These are phyloP conservation scores for Suhomyces bribrorum DNA, from an alignment of 1,139 yeast species.

Conservation along the genomic window DNA sequence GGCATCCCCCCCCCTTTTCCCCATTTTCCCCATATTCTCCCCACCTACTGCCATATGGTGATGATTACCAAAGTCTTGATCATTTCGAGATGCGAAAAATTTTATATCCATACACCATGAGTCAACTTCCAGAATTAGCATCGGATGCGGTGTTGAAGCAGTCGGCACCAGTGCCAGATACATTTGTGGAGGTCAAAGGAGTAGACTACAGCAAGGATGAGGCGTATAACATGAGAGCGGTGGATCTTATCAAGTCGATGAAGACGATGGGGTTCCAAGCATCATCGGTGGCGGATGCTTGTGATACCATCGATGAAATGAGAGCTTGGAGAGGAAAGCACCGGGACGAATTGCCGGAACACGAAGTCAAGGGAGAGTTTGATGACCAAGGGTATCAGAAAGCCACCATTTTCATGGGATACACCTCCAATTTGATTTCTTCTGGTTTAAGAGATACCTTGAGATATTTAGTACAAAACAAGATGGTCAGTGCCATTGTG, in stretches of 20 bases:
- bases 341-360: conserved; percentile 62
- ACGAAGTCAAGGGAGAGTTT: conserved; percentile 69
- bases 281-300: conserved; percentile 77
- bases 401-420: conserved; percentile 91
- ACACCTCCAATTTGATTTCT: conserved; percentile 93
- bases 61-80: no score
- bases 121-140: conserved; percentile 58
- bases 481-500: conserved; percentile 92
- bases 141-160: conserved; percentile 87
- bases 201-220: conserved; percentile 79
- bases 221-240: conserved; percentile 71
- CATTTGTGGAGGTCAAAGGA: conserved; percentile 76
- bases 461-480: conserved; percentile 85
- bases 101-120: conserved; percentile 8
- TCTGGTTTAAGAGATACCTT: conserved; percentile 92
- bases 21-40: no score
- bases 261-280: conserved; percentile 98
- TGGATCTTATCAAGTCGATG: conserved; percentile 80
- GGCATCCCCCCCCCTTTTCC: no score
- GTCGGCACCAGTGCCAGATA: conserved; percentile 83
- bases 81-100: conserved; percentile 4
- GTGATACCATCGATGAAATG: conserved; percentile 91
- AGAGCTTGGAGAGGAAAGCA: conserved; percentile 87
- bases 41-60: no score
- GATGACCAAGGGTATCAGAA: conserved; percentile 82